These are phyloP conservation scores for Gracilariopsis chorda DNA, from an alignment of 23 red algal species.

Conservation along the genomic window DNA sequence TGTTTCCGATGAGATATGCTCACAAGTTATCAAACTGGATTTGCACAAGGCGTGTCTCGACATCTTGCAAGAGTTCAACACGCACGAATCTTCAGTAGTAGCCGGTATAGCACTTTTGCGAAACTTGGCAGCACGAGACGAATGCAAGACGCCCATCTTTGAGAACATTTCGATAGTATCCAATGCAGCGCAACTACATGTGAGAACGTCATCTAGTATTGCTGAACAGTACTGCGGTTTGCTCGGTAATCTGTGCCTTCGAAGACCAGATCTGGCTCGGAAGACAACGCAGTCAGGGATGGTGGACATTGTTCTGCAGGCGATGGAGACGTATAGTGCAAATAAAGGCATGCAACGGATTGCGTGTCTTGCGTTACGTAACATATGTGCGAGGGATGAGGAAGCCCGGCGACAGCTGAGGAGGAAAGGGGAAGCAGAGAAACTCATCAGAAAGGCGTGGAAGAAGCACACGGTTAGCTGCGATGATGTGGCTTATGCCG, in stretches of 20 bases:
- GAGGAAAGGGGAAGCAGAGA: constrained; percentile 9
- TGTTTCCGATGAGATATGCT: constrained; percentile 58
- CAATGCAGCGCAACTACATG: background rate
- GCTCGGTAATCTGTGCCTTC: constrained; percentile 17
- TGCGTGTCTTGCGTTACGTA: constrained; percentile 44
- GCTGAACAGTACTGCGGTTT: constrained; percentile 42
- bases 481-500: constrained; percentile 42
- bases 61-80: background rate
- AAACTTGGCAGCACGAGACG: constrained; percentile 43
- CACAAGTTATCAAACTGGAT: constrained; percentile 5
- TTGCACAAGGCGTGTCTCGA: background rate
- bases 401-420: background rate
- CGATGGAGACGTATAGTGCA: constrained; percentile 37
- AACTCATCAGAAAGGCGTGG: constrained; percentile 37
- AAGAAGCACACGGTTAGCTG: background rate
- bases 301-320: background rate
- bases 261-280: constrained; percentile 29
- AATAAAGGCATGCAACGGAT: background rate
- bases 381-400: constrained; percentile 17
- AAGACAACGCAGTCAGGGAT: constrained; percentile 7
- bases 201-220: background rate
- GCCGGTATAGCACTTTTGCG: constrained; percentile 6
- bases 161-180: background rate
- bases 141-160: constrained; percentile 35
- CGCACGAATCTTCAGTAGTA: background rate